Percentiles rank a stretch among this genome's conserved stretches.
Evolutionary conservation across 1,284 basidiomycete species (phyloP).

Genomic region (Tilletiaria anomala): DNA sequence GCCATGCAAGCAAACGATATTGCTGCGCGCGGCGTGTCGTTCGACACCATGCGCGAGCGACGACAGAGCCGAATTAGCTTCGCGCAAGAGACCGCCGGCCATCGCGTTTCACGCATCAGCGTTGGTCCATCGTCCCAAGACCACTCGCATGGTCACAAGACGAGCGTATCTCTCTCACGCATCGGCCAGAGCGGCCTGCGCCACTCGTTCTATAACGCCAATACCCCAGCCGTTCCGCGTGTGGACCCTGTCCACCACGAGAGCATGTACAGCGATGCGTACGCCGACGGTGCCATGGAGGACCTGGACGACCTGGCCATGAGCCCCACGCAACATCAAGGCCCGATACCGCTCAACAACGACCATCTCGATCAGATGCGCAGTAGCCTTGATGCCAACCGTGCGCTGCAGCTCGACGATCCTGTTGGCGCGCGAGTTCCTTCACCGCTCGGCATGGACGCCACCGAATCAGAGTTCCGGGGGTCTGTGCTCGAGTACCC

Average conservation of each 20-base stretch:
- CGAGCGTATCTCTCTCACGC: constrained; percentile 2
- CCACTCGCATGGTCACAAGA: constrained; percentile 13
- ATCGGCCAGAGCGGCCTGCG: background rate
- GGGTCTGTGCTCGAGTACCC: background rate
- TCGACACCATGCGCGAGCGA: constrained; percentile 15
- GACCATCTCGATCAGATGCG: constrained; percentile 4
- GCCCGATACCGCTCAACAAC: constrained; percentile 2
- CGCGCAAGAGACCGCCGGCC: constrained; percentile 18
- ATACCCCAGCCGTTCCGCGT: constrained; percentile 16
- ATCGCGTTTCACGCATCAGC: background rate
- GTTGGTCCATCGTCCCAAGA: constrained; percentile 8
- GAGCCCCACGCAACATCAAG: constrained; percentile 27
- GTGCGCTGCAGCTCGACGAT: constrained; percentile 8
- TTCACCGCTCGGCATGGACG: constrained; percentile 4
- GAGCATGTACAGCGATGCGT: constrained; percentile 7
- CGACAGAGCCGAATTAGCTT: constrained; percentile 25
- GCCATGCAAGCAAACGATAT: too few relatives aligned
- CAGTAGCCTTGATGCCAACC: constrained; percentile 1
- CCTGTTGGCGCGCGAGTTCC: constrained; percentile 13
- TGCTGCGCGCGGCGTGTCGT: background rate
- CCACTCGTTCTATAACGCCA: constrained; percentile 20
- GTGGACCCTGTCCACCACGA: background rate
- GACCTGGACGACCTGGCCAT: constrained; percentile 21
- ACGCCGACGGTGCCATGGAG: constrained; percentile 10
- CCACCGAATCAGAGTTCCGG: constrained; percentile 2